Evolutionary conservation across 208 protist genomes (phyloP), one percentile per base, ranked within the genome.

Genomic region (Trypanosoma platydactyli): DNA sequence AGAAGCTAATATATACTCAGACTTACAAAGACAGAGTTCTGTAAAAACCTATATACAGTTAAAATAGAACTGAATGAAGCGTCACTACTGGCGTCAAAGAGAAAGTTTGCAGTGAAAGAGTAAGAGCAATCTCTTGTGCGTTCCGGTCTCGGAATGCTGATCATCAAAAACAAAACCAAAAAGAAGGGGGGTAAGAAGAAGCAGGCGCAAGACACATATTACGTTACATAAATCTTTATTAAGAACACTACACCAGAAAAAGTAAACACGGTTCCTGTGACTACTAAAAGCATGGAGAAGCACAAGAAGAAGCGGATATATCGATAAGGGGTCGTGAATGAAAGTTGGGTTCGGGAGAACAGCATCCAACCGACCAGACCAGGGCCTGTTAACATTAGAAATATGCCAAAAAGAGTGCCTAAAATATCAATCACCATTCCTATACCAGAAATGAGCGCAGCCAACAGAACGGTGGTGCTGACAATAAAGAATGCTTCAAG

Each of bases 361-460:
- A 81, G 53, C 53, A 72, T 81, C 77, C 79, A 79, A 12, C 74
- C 81, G 56, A 86, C 76, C 12, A 86, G 63, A 0, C 82, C 80
- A 25, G 86, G 86, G 1, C 58, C 68, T n/a, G 80, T 84, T 45
- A 88, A 74, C 61, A 92, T 84, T 40, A 88, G 52, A 62, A 84
- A 81, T 27, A 82, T 67, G 41, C 82, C 80, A 60, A 86, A 83
- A 13, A 92, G 64, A 0, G 78, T 79, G 41, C 86, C 86, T 24
- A 87, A 58, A 29, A 92, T 62, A 58, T 83, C 75, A 69, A 92
- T 92, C 38, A 87, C 80, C 49, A 88, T 75, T 22, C 70, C 73
- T 40, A 92, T 92, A 27, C 86, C 86, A 3, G 82, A 76, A 45
- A 92, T 79, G 0, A 75, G 48, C 1, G 60, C 73, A 15, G 80